Evolutionary conservation across 257 asterid species (phyloP), one percentile per base, ranked within the genome.

Genomic region (Schizonepeta tenuifolia): DNA sequence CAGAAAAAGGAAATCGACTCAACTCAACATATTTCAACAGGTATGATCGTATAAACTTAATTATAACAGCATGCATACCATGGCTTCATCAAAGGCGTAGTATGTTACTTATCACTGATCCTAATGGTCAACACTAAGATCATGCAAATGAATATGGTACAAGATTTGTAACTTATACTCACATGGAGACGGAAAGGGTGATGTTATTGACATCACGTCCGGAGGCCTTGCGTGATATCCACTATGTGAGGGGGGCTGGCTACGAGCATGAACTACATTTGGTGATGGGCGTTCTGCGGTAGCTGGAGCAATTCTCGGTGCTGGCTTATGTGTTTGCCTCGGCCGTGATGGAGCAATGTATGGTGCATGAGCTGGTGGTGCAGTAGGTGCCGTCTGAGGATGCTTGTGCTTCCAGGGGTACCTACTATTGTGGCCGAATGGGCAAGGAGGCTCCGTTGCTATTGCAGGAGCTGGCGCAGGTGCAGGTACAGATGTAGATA

Each of bases 161-260:
- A 0, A 28, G 64, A n/a, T 14, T 18, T 41, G 36, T 15, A 9
- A 31, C 33, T 50, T 17, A 15, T 53, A 83, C 99, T 91, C 77
- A 91, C 99, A 87, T 81, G 95, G 84, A 70, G 93, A 87, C 21
- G 83, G 82, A 17, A 85, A 77, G n/a, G 90, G 90, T 20, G 96
- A 83, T 69, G 71, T 70, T 6, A 87, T 69, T 65, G 89, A 81
- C 81, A 83, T 67, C 65, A 73, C 68, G 69, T 82, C 81, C 11
- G 88, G 87, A 11, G 87, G 87, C 75, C 84, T 78, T 55, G 84
- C 89, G 66, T 67, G 80, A 69, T 56, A 40, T 60, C 61, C 87
- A 58, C 84, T 71, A 76, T 21, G 80, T 20, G 90, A 74, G 58
- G 98, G 97, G 58, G 97, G 86, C 4, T 28, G 86, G 65, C 75